Evolutionary conservation across 1,139 yeast species (phyloP), one percentile per base, ranked within the genome.

Genomic region (Pichia sp.): DNA sequence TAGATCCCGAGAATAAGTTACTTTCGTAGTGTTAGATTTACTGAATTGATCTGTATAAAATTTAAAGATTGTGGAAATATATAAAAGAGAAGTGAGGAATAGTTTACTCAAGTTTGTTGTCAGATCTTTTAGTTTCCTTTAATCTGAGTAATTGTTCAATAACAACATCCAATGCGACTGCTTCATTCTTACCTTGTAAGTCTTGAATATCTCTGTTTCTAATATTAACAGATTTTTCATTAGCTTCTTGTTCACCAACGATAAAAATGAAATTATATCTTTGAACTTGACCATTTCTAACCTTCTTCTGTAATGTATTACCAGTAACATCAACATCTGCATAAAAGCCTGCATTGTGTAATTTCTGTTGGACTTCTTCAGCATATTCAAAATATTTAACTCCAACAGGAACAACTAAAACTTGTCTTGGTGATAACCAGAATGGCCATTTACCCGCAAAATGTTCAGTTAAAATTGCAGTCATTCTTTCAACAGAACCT

Each of bases 381-480:
- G 97, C 97, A 62, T 92, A 92, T 53, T 82, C 95, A 62, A 74
- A 80, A 73, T 83, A 90, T 66, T 87, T 87, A 54, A 86, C 94
- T 60, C 96, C 96, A 58, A 92, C 96, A 56, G 98, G 98, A 30
- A 92, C 90, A 60, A 92, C 92, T 61, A 89, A 74, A 47, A 89
- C 74, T 70, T 92, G 98, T 74, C 97, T 85, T 61, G 98, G 98
- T 30, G 97, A 89, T 61, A 92, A 74, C 98, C 98, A 92, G 76
- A 92, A 84, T 60, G 98, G 98, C 97, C 97, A 90, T 67, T 87
- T 89, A 62, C 98, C 98, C 63, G 90, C 95, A 70, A 74, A 90
- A 70, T 92, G 97, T 67, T 92, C 98, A 50, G 95, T 89, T 67
- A 92, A 80, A 59, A 92, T 87, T 51, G 96, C 97, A 55, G 96